phyloP scores from a whole-genome alignment of 2,329 filamentous ascomycete species.

The Parastagonospora avenae region DNA sequence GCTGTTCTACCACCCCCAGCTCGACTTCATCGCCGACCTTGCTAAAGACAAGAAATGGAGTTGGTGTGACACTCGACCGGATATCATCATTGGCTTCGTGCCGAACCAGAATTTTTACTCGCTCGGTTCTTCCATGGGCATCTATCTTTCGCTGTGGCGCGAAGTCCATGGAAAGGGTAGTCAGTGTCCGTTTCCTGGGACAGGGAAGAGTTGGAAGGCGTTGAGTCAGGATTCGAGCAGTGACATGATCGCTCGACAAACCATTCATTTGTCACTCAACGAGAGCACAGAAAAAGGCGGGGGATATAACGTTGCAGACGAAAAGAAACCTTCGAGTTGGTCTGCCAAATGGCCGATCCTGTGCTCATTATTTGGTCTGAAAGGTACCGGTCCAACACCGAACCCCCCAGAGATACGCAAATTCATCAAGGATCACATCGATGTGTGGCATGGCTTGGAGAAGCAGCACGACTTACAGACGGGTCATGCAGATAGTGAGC shows the following conservation, averaged over 20 bases:
- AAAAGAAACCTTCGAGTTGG: slow-evolving; percentile 47
- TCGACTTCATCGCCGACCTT: slow-evolving; percentile 45
- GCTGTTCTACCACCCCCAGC: slow-evolving; percentile 51
- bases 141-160: slow-evolving; percentile 46
- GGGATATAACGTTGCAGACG: slow-evolving; percentile 52
- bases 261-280: slow-evolving; percentile 49
- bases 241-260: slow-evolving; percentile 50
- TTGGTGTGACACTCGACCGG: slow-evolving; percentile 49
- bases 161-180: slow-evolving; percentile 47
- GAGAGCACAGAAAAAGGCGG: slow-evolving; percentile 42
- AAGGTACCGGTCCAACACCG: slow-evolving; percentile 37
- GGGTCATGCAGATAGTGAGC: slow-evolving; percentile 46
- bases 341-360: slow-evolving; percentile 53
- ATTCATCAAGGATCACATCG: slow-evolving; percentile 37
- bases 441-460: slow-evolving; percentile 28
- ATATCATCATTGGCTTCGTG: slow-evolving; percentile 51
- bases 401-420: slow-evolving; percentile 29
- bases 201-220: slow-evolving; percentile 42
- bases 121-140: slow-evolving; percentile 41
- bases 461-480: slow-evolving; percentile 38
- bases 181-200: slow-evolving; percentile 48
- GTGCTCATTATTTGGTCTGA: slow-evolving; percentile 53
- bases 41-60: slow-evolving; percentile 46
- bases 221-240: slow-evolving; percentile 45
- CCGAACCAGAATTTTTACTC: slow-evolving; percentile 49